These are phyloP conservation scores for Choiromyces venosus DNA, from an alignment of 495 filamentous ascomycete genomes.

Conservation along the genomic window DNA sequence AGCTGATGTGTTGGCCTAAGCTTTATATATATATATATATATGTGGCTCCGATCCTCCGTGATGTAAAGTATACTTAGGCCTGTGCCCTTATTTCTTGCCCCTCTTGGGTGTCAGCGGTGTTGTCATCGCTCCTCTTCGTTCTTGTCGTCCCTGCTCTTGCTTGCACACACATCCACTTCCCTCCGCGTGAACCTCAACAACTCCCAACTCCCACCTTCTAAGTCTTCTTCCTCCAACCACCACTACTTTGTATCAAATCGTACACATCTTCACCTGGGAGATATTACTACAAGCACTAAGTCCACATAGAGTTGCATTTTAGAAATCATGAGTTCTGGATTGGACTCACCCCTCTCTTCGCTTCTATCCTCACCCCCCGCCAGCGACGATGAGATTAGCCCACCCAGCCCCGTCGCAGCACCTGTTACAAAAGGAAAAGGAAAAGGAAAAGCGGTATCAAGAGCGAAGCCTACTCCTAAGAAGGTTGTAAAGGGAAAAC, in stretches of 20 bases:
- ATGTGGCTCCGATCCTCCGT: constrained; percentile 35
- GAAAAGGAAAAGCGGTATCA: constrained; percentile 45
- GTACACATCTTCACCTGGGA: background rate
- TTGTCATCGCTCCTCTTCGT: constrained; percentile 35
- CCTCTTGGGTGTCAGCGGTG: constrained; percentile 36
- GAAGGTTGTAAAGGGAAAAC: constrained; percentile 28
- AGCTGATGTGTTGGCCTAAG: constrained; percentile 24
- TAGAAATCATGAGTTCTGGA: constrained; percentile 40
- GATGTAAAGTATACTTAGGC: constrained; percentile 27
- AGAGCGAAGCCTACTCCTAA: constrained; percentile 30
- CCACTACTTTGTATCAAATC: background rate
- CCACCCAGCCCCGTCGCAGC: constrained; percentile 33
- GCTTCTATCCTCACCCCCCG: constrained; percentile 55
- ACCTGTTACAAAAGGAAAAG: constrained; percentile 40
- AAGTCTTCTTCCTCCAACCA: constrained; percentile 11
- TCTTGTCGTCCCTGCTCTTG: constrained; percentile 30
- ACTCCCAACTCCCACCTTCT: constrained; percentile 13
- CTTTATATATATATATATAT: constrained; percentile 36
- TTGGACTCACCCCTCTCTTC: constrained; percentile 56
- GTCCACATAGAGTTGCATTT: background rate
- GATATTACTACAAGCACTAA: background rate
- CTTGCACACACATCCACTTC: background rate
- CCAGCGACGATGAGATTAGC: constrained; percentile 53
- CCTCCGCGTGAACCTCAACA: constrained; percentile 29
- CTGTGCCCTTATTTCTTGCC: constrained; percentile 32